These are phyloP conservation scores for Urostyla sp. DNA, from an alignment of 73 alveolate genomes.

Conservation along the genomic window DNA sequence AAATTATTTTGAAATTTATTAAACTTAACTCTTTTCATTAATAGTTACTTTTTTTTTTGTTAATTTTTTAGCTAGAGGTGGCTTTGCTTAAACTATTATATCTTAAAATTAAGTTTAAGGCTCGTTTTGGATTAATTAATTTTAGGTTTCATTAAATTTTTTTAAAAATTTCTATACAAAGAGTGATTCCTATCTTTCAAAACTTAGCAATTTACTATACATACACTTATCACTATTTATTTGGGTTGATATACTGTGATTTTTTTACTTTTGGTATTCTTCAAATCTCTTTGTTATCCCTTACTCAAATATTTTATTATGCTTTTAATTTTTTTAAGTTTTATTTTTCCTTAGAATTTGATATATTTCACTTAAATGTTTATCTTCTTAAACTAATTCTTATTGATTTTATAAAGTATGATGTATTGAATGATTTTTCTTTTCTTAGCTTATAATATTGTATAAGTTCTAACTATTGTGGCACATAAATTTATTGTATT, in stretches of 20 bases:
- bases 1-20: no score
- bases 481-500: slow-evolving; percentile 13
- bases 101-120: no score
- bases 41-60: no score
- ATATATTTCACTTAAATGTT: slow-evolving; percentile 35
- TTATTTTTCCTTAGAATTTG: background rate
- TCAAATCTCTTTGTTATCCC: background rate
- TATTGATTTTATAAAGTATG: slow-evolving; percentile 8
- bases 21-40: no score
- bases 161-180: slow-evolving; percentile 14
- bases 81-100: no score
- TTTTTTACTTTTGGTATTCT: background rate
- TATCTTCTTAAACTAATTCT: slow-evolving; percentile 24
- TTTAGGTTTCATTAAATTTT: slow-evolving; percentile 20
- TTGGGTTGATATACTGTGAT: background rate
- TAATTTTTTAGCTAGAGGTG: no score
- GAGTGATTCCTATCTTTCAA: slow-evolving; percentile 33
- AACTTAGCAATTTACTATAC: slow-evolving; percentile 37
- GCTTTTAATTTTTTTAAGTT: slow-evolving; percentile 5
- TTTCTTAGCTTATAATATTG: background rate
- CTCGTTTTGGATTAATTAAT: no score
- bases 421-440: background rate
- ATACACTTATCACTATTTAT: slow-evolving; percentile 41
- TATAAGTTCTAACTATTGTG: slow-evolving; percentile 2
- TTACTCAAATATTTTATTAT: background rate